Base-by-base conservation (phyloP, 1,284 basidiomycete species). In the Cerioporus squamosus region DNA sequence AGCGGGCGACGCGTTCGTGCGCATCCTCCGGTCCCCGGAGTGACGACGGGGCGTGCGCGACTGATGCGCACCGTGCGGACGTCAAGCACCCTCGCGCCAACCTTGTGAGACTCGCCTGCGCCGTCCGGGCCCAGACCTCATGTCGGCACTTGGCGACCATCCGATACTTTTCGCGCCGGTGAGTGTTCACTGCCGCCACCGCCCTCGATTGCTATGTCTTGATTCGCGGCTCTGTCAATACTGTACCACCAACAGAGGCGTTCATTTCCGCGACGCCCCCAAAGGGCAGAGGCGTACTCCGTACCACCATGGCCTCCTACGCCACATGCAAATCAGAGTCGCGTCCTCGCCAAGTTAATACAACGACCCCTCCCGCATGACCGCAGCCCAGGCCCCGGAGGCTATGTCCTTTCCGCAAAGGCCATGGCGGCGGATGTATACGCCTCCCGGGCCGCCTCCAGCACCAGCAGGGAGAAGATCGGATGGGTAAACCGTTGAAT, bases 271-370 rank as follows among this genome's bases (percentile, higher is more conserved):
- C 39, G 38, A 40, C 39, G 38, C 22, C n/a, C n/a, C n/a, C 29
- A 49, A 17, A 2, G 33, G n/a, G 20, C 33, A 36, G 36, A 9
- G 36, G 47, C 33, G 47, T 29, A n/a, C n/a, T 4, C 47, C 31
- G 4, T 18, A n/a, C n/a, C n/a, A n/a, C n/a, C n/a, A n/a, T 31
- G 24, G 6, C 49, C n/a, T 49, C 33, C 22, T 40, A 17, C 48
- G 49, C 38, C 49, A 51, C 39, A 51, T 51, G 49, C 39, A 36
- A 42, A 23, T 18, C 42, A n/a, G 36, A 31, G 23, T 36, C 36
- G 39, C 46, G 33, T 20, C 20, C 40, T 44, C 47, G 47, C 54
- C 54, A 55, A 45, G 22, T 50, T 23, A 14, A 50, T 50, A 39
- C 40, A 39, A 38, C 39, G 20, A 18, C 47, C 26, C 31, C 24